These are phyloP conservation scores for Eucalyptus curtisii DNA, from an alignment of 345 rosid species.

Conservation along the genomic window DNA sequence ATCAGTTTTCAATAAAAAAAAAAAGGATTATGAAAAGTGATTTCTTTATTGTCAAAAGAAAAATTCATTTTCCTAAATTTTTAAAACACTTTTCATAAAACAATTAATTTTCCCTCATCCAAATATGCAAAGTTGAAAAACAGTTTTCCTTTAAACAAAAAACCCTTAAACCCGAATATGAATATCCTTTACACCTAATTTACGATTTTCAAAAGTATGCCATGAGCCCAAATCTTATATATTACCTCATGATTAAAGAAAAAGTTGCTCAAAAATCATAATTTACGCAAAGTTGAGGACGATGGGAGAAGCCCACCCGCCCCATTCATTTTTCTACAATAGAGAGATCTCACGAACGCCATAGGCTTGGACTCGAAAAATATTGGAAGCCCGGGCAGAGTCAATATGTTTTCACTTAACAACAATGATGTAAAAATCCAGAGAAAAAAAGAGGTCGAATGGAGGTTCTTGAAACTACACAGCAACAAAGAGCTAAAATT, in stretches of 20 bases:
- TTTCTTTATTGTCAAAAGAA: rapidly evolving
- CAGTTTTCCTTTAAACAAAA: background rate
- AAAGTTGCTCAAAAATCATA: background rate
- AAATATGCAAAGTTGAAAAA: background rate
- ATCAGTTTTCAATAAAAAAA: background rate
- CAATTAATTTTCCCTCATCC: background rate
- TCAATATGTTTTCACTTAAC: background rate
- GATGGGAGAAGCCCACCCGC: background rate
- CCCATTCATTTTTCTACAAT: background rate
- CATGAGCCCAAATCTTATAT: background rate
- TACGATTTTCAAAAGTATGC: background rate
- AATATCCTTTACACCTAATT: background rate
- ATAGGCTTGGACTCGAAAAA: background rate
- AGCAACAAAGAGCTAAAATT: background rate
- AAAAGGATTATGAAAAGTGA: background rate
- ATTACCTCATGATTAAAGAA: background rate
- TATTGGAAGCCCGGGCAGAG: background rate
- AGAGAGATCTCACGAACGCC: background rate
- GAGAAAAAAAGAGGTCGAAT: background rate
- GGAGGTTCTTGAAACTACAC: background rate
- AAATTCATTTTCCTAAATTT: background rate
- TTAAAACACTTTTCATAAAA: background rate
- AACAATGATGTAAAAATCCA: background rate
- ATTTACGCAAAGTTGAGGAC: background rate
- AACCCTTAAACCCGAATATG: background rate